These are phyloP conservation scores for Vitis cinerea DNA, from an alignment of 164 flowering plant genomes.

Conservation along the genomic window DNA sequence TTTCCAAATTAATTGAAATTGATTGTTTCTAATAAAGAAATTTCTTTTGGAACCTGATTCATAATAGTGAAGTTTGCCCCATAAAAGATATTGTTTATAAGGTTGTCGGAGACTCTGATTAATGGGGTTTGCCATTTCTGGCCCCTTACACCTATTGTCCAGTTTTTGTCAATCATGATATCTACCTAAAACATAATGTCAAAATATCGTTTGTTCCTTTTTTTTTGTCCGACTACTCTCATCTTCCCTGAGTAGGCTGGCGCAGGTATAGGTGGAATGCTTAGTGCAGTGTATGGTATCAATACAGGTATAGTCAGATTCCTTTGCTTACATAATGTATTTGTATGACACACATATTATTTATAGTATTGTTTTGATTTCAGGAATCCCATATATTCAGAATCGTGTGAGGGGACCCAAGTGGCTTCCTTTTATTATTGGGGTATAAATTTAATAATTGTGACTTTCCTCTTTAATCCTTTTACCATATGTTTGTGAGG, in stretches of 20 bases:
- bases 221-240: neutral
- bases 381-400: conserved; percentile 80
- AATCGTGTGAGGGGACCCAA: conserved; percentile 77
- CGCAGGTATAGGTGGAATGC: conserved; percentile 74
- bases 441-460: conserved; percentile 42
- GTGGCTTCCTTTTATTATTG: conserved; percentile 82
- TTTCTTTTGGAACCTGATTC: too few species aligned
- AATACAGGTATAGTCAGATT: conserved; percentile 55
- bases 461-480: neutral
- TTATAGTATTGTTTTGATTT: conserved; percentile 4
- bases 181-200: too few species aligned
- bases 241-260: conserved; percentile 54
- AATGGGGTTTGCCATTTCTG: too few species aligned
- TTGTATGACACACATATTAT: neutral
- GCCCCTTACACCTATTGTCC: too few species aligned
- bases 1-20: too few species aligned
- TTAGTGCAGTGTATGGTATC: conserved; percentile 76
- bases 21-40: too few species aligned
- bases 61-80: too few species aligned
- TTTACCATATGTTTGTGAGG: neutral
- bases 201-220: neutral
- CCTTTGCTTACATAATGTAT: neutral
- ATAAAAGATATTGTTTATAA: too few species aligned
- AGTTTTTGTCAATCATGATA: too few species aligned
- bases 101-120: too few species aligned